Evolutionary conservation across 345 rosid species (phyloP), one percentile per base, ranked within the genome.

Genomic region (Viola odorata): DNA sequence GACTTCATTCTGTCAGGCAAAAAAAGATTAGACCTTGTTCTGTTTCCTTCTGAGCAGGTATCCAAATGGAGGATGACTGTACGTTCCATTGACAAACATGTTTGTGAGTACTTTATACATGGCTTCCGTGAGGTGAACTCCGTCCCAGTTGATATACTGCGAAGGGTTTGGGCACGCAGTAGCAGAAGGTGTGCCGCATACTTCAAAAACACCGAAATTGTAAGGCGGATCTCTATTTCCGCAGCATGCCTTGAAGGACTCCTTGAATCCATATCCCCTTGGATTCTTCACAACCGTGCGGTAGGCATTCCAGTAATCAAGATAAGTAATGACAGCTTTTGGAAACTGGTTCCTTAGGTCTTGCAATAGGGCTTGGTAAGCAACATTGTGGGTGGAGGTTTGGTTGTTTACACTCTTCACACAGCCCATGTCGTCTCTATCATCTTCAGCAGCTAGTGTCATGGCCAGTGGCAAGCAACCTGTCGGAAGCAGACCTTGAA

Each of bases 61-160:
- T 58, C 60, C 73, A 75, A 94, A 82, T 3, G 81, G 82, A 70
- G 99, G 97, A 8, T 73, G 77, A 58, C 83, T 78, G 70, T 80
- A 84, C 7, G 40, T 72, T 55, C 91, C 89, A 6, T 60, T 55
- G 5, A 90, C 65, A 62, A 94, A 84, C 97, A 87, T 83, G 69
- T 62, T 67, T 11, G 88, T 61, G 14, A 89, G 69, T 52, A 78
- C 83, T 75, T 76, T 79, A 14, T 92, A 89, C 96, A 83, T 86
- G 4, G 80, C 94, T 63, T 92, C 99, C 0, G 99, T 90, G 60
- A 90, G 83, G 60, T 94, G 99, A 65, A 94, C 96, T 52, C 99
- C 99, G 17, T 92, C 99, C 99, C 99, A 92, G 50, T 92, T 92
- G 53, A 89, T 82, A 66, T 85, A 82, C 48, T 72, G 76, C 15